Conservation (phyloP, 495 filamentous ascomycete genomes). For the Symbiotaphrina buchneri region DNA sequence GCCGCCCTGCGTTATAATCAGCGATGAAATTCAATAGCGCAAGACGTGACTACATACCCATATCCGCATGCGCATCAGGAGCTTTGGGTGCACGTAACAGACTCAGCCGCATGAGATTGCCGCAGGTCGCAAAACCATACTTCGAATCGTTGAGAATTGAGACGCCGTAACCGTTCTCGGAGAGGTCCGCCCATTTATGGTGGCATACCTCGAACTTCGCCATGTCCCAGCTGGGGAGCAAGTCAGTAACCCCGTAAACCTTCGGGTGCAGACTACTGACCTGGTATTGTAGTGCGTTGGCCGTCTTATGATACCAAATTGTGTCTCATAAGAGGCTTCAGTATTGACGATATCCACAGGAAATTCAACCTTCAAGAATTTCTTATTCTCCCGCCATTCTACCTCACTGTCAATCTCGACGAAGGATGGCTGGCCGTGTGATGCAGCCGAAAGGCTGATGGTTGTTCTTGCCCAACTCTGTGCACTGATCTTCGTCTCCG, state of each 20-base stretch:
- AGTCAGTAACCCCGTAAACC: constrained; percentile 1
- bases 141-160: constrained; percentile 91
- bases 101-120: constrained; percentile 81
- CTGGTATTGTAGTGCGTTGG: constrained; percentile 90
- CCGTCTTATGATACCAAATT: constrained; percentile 69
- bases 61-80: constrained; percentile 88
- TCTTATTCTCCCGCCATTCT: constrained; percentile 88
- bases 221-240: constrained; percentile 68
- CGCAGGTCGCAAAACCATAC: constrained; percentile 83
- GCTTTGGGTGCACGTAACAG: constrained; percentile 87
- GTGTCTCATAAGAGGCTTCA: constrained; percentile 88
- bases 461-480: constrained; percentile 72
- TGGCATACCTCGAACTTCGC: constrained; percentile 98
- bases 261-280: constrained; percentile 9
- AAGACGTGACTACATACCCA: constrained; percentile 27
- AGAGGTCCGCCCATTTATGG: constrained; percentile 94
- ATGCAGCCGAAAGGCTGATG: constrained; percentile 50
- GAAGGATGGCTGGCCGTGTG: constrained; percentile 37
- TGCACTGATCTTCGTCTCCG: constrained; percentile 68
- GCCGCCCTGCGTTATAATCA: constrained; percentile 28
- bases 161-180: constrained; percentile 77
- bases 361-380: constrained; percentile 97
- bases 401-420: constrained; percentile 67
- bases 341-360: constrained; percentile 82
- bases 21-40: background rate